phyloP scores from a whole-genome alignment of 1,139 yeast species.

The Entelexis paramagnoliae region DNA sequence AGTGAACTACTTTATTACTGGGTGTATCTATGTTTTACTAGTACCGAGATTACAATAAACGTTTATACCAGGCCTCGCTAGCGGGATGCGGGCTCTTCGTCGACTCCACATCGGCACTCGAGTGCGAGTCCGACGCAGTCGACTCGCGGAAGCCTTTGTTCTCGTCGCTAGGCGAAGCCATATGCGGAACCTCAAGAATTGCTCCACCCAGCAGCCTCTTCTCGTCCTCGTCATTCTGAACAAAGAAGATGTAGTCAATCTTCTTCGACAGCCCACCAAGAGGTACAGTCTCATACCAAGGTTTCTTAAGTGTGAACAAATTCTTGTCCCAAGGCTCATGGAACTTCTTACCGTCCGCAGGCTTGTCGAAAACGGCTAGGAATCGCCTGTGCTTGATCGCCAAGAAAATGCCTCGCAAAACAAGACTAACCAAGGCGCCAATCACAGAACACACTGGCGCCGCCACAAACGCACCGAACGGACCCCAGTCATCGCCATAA shows the following conservation, averaged over 20 bases:
- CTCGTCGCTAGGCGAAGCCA: background rate
- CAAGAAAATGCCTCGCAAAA: conserved; percentile 34
- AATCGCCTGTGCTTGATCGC: conserved; percentile 14
- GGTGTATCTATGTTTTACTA: too few relatives aligned
- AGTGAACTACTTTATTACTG: too few relatives aligned
- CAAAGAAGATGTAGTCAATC: conserved; percentile 21
- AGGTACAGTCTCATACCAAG: conserved; percentile 23
- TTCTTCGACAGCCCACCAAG: conserved; percentile 5
- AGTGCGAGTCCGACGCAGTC: background rate
- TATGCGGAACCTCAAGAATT: background rate
- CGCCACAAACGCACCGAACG: conserved; percentile 87
- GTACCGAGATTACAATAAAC: background rate
- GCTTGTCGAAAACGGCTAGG: conserved; percentile 23
- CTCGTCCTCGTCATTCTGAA: conserved; percentile 17
- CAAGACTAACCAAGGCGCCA: conserved; percentile 46
- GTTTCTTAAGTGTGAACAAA: conserved; percentile 11
- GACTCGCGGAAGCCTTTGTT: background rate
- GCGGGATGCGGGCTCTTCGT: background rate
- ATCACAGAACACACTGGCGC: conserved; percentile 77
- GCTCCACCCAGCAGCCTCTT: conserved; percentile 10
- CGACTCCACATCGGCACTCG: background rate
- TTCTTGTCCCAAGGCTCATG: conserved; percentile 14
- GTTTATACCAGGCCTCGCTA: background rate
- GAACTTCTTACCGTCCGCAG: conserved; percentile 16
- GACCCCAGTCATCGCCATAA: conserved; percentile 80